phyloP scores from a whole-genome alignment of 305 asterid species.

The Fraxinus platypoda region DNA sequence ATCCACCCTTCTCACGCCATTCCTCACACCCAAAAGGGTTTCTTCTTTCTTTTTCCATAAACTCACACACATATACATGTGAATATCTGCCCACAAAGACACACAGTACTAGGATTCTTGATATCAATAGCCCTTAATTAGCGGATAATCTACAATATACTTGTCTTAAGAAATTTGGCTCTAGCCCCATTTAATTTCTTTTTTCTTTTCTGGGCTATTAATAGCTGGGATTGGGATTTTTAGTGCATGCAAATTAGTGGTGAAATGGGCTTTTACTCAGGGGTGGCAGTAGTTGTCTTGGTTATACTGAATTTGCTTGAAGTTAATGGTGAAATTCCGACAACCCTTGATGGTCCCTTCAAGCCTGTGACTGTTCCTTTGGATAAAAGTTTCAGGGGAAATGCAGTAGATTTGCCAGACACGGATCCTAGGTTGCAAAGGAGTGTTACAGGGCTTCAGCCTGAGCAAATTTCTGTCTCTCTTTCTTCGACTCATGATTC shows the following conservation, averaged over 20 bases:
- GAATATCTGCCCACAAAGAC: neutral
- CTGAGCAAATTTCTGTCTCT: conserved; percentile 81
- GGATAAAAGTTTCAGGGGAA: conserved; percentile 73
- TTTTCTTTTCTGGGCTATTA: neutral
- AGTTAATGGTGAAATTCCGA: conserved; percentile 48
- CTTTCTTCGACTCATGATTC: conserved; percentile 72
- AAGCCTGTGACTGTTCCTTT: conserved; percentile 72
- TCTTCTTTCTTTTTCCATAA: neutral
- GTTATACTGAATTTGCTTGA: conserved; percentile 28
- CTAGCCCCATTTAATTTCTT: neutral
- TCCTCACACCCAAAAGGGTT: neutral
- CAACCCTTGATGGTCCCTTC: conserved; percentile 82
- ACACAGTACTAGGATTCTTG: neutral
- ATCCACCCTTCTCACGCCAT: neutral
- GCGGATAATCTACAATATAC: neutral
- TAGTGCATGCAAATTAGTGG: neutral
- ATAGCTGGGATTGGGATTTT: neutral
- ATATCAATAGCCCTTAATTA: neutral
- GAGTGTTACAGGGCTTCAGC: conserved; percentile 59
- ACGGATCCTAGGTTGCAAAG: conserved; percentile 76
- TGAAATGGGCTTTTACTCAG: neutral
- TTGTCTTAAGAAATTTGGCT: neutral
- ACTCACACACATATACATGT: neutral
- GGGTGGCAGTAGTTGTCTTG: conserved; percentile 17
- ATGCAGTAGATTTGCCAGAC: conserved; percentile 86